These are phyloP conservation scores for Auriscalpium microsporum DNA, from an alignment of 768 basidiomycete genomes.

Conservation along the genomic window DNA sequence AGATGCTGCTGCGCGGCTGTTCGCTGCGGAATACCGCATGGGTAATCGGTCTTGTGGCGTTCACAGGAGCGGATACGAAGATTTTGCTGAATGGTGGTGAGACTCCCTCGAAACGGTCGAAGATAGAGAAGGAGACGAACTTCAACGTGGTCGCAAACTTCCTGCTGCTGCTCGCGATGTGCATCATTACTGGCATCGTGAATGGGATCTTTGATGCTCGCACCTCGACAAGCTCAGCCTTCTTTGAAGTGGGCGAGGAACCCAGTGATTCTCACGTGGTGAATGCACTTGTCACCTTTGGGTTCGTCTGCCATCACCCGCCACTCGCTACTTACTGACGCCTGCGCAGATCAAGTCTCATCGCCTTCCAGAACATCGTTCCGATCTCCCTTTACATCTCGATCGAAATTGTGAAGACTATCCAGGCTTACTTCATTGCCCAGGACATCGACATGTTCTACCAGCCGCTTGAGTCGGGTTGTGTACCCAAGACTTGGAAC, in stretches of 20 bases:
- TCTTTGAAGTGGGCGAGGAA: slow-evolving; percentile 63
- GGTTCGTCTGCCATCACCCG: slow-evolving; percentile 32
- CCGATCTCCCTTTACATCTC: slow-evolving; percentile 96
- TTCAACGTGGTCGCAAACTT: slow-evolving; percentile 98
- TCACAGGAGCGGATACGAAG: slow-evolving; percentile 89
- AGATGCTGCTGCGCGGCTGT: slow-evolving; percentile 87
- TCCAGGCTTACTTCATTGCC: slow-evolving; percentile 93
- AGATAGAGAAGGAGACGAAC: slow-evolving; percentile 97
- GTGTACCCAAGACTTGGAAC: slow-evolving; percentile 96
- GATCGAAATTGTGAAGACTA: slow-evolving; percentile 96
- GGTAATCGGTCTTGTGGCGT: slow-evolving; percentile 90
- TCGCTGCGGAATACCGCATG: slow-evolving; percentile 83
- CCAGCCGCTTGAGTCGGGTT: slow-evolving; percentile 73
- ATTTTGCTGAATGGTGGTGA: slow-evolving; percentile 89
- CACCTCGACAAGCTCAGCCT: slow-evolving; percentile 53
- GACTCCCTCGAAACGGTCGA: slow-evolving; percentile 93
- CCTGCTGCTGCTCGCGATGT: slow-evolving; percentile 66
- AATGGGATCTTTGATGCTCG: slow-evolving; percentile 63
- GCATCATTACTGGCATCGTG: slow-evolving; percentile 63
- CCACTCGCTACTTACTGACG: slow-evolving; percentile 1
- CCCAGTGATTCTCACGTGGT: slow-evolving; percentile 52
- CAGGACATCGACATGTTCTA: slow-evolving; percentile 98
- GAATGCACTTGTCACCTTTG: slow-evolving; percentile 84
- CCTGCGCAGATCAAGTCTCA: slow-evolving; percentile 67
- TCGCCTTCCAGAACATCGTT: slow-evolving; percentile 96